Base-by-base conservation (phyloP, 164 flowering plant species). In the Liquidambar formosana region DNA sequence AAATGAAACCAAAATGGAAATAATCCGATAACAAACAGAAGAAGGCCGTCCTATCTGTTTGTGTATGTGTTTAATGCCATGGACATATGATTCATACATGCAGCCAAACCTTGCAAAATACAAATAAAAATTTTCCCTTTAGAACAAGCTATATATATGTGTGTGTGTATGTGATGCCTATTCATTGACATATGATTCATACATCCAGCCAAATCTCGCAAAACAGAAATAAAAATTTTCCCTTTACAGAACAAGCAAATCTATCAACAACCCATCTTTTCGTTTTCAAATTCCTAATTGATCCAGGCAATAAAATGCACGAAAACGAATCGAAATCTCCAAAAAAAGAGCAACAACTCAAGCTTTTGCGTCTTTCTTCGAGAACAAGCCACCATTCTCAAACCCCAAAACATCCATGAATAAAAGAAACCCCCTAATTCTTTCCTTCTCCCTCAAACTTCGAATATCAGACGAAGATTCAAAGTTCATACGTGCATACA, bases 381-480 rank as follows among this genome's bases (percentile, higher is more conserved):
- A 54, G 9, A 54, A 54, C 58, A 54, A 23, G 22, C 26, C 41
- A 54, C 58, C 12, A 25, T 23, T 54, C 28, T 54, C 58, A 54
- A 22, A 26, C 14, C 13, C 11, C 14, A 54, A 22, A 54, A 54
- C 3, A 12, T 0, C 58, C 21, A 25, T 4, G 21, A 18, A 54
- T 54, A 18, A 18, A 51, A 51, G n/a, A 23, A 54, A 54, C 2
- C 41, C 41, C 41, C 41, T 33, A 52, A 57, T 26, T 44, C 43
- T 52, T 71, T 26, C 68, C 73, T 63, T 63, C 63, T 63, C 13
- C 63, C 27, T 53, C 48, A 71, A 57, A 56, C 63, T 63, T 63
- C 18, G 73, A 71, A 71, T 64, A 44, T 64, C 11, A 52, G 18
- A 63, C 14, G 61, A 68, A 68, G 71, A 68, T 59, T 47, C 71